Conservation (phyloP, 1,284 basidiomycete genomes). For the Pyrrhoderma lamaoense region DNA sequence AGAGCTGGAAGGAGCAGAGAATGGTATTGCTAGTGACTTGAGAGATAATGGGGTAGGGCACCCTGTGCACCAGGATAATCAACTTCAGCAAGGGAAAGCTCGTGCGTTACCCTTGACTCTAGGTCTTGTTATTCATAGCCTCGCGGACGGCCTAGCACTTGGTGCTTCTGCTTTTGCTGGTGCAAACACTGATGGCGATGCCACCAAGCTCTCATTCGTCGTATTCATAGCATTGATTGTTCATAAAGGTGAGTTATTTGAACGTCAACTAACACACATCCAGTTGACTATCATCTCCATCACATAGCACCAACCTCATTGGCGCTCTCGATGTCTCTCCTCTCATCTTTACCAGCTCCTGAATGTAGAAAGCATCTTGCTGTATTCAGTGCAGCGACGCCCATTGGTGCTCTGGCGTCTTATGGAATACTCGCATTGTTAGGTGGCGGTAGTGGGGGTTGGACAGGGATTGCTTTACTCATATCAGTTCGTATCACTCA, state of each 20-base stretch:
- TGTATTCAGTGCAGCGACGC: slow-evolving; percentile 77
- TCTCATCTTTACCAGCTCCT: slow-evolving; percentile 58
- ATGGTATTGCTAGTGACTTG: slow-evolving; percentile 21
- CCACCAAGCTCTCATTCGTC: slow-evolving; percentile 56
- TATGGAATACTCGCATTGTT: slow-evolving; percentile 58
- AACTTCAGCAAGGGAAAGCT: slow-evolving; percentile 5
- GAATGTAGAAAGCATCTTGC: slow-evolving; percentile 70
- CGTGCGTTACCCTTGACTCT: slow-evolving; percentile 67
- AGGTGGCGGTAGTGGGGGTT: slow-evolving; percentile 39
- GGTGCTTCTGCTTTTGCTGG: slow-evolving; percentile 62
- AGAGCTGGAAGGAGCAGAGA: slow-evolving; percentile 37
- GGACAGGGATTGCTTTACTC: slow-evolving; percentile 73
- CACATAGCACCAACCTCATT: slow-evolving; percentile 74
- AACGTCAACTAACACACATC: background rate
- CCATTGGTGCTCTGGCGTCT: slow-evolving; percentile 64
- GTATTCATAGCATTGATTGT: slow-evolving; percentile 85
- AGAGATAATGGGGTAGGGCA: slow-evolving; percentile 15
- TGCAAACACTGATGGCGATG: slow-evolving; percentile 24
- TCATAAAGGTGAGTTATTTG: slow-evolving; percentile 65
- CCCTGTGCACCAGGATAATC: background rate
- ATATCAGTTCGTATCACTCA: slow-evolving; percentile 53
- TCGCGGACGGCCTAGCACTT: slow-evolving; percentile 86
- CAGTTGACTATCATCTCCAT: background rate
- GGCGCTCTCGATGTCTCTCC: slow-evolving; percentile 73
- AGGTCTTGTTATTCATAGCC: slow-evolving; percentile 78